A percentile compares a stretch with the other conserved stretches of the same genome.
These are phyloP conservation scores for Saccharomycopsis sp. DNA, from an alignment of 805 yeast species.

Conservation along the genomic window DNA sequence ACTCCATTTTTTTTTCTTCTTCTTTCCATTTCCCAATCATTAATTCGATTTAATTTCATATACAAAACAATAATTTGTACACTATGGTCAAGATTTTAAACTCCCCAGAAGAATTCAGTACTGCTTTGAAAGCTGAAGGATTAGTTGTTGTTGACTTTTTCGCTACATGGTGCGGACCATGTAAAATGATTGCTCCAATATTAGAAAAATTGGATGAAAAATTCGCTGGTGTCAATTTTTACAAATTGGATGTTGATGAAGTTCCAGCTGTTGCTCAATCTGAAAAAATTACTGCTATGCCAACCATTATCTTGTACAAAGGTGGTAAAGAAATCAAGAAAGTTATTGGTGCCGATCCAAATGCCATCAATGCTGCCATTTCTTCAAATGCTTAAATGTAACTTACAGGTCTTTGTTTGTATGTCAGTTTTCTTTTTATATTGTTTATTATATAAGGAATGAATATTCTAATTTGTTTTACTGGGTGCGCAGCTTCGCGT, in stretches of 20 bases:
- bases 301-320: slow-evolving; percentile 71
- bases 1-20: no score
- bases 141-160: slow-evolving; percentile 91
- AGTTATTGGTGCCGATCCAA: slow-evolving; percentile 88
- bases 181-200: slow-evolving; percentile 95
- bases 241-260: slow-evolving; percentile 89
- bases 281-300: slow-evolving; percentile 53
- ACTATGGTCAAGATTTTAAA: slow-evolving; percentile 50
- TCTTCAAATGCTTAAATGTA: slow-evolving; percentile 39
- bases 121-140: slow-evolving; percentile 54
- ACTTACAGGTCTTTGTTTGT: no score
- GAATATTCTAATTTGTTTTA: no score
- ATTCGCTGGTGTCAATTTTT: slow-evolving; percentile 64
- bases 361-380: slow-evolving; percentile 66
- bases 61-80: slow-evolving; percentile 1
- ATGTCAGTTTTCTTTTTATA: no score
- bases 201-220: slow-evolving; percentile 68
- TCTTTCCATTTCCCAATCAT: no score
- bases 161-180: slow-evolving; percentile 99
- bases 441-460: no score
- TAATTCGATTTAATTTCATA: neutral
- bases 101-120: slow-evolving; percentile 55
- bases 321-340: slow-evolving; percentile 71
- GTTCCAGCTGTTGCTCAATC: slow-evolving; percentile 68
- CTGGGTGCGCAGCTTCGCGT: no score